Percentiles rank a stretch among this genome's conserved stretches.
Conservation (phyloP, 2,329 filamentous ascomycete species). For the Exophiala spinifera region DNA sequence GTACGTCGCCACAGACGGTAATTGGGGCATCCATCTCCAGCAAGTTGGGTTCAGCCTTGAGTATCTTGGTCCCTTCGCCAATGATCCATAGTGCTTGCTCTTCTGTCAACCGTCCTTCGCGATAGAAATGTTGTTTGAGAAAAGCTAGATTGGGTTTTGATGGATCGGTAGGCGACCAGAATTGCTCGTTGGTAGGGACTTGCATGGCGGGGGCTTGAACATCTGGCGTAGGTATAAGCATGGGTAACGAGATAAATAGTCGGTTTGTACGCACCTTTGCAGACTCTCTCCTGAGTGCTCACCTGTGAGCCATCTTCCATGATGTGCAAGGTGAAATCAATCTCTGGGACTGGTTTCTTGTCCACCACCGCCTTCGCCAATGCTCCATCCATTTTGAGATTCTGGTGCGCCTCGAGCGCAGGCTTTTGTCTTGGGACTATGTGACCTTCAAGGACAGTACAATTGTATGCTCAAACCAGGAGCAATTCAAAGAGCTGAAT, state of each 20-base stretch:
- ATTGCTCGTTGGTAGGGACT: slow-evolving; percentile 89
- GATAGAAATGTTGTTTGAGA: slow-evolving; percentile 97
- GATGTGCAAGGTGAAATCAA: slow-evolving; percentile 96
- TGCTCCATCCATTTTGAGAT: slow-evolving; percentile 40
- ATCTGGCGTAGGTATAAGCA: slow-evolving; percentile 55
- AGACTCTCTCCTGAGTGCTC: slow-evolving; percentile 91
- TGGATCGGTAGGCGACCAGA: slow-evolving; percentile 81
- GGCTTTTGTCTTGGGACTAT: background rate
- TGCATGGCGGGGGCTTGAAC: slow-evolving; percentile 95
- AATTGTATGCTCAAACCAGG: too few relatives aligned
- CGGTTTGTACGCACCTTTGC: slow-evolving; percentile 73
- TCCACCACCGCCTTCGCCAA: slow-evolving; percentile 87
- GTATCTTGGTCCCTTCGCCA: slow-evolving; percentile 77
- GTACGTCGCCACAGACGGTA: slow-evolving; percentile 96
- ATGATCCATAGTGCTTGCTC: slow-evolving; percentile 98
- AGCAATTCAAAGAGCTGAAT: background rate
- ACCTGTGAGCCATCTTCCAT: slow-evolving; percentile 98
- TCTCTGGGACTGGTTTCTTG: slow-evolving; percentile 94
- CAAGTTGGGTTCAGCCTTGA: slow-evolving; percentile 88
- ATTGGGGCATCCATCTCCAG: slow-evolving; percentile 99
- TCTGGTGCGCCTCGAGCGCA: slow-evolving; percentile 25
- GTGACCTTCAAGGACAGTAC: background rate
- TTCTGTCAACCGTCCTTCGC: slow-evolving; percentile 93
- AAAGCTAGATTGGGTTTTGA: slow-evolving; percentile 90
- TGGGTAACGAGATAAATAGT: background rate